phyloP scores from a whole-genome alignment of 2,329 filamentous ascomycete species.

The Pezicula carpinea region DNA sequence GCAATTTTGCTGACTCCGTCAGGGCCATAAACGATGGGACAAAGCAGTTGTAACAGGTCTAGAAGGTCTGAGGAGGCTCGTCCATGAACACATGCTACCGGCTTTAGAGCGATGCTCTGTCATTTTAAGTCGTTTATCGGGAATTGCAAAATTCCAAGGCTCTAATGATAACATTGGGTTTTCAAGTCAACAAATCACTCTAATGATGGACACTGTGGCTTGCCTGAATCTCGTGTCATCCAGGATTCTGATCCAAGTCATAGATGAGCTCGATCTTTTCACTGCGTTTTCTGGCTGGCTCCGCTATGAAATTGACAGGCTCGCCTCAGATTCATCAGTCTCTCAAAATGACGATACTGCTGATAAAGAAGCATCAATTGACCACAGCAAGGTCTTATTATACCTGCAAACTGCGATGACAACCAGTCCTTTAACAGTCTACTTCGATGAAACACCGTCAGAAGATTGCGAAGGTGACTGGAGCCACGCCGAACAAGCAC shows the following conservation, averaged over 20 bases:
- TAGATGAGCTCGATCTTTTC: constrained; percentile 77
- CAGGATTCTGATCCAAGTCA: constrained; percentile 64
- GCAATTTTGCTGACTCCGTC: constrained; percentile 9
- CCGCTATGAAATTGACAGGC: constrained; percentile 73
- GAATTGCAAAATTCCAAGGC: constrained; percentile 77
- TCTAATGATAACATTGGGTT: constrained; percentile 62
- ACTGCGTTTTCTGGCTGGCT: constrained; percentile 78
- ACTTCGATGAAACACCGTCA: constrained; percentile 46
- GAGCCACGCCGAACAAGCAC: constrained; percentile 39
- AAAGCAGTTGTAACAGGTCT: constrained; percentile 77
- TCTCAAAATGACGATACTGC: constrained; percentile 63
- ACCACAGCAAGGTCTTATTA: constrained; percentile 65
- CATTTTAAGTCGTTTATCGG: constrained; percentile 76
- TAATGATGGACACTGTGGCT: constrained; percentile 65
- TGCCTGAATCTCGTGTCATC: constrained; percentile 73
- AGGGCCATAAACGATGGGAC: constrained; percentile 95
- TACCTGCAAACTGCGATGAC: constrained; percentile 73
- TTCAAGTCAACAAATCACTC: constrained; percentile 56
- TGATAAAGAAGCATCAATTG: constrained; percentile 73
- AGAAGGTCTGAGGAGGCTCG: constrained; percentile 68
- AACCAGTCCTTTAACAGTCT: constrained; percentile 59
- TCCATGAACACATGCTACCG: constrained; percentile 85
- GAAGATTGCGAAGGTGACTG: constrained; percentile 48
- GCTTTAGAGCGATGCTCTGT: constrained; percentile 79
- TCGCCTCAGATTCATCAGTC: constrained; percentile 58